Evolutionary conservation across 176 grass and related monocot species (phyloP).

Genomic region (Chloris gayana): DNA sequence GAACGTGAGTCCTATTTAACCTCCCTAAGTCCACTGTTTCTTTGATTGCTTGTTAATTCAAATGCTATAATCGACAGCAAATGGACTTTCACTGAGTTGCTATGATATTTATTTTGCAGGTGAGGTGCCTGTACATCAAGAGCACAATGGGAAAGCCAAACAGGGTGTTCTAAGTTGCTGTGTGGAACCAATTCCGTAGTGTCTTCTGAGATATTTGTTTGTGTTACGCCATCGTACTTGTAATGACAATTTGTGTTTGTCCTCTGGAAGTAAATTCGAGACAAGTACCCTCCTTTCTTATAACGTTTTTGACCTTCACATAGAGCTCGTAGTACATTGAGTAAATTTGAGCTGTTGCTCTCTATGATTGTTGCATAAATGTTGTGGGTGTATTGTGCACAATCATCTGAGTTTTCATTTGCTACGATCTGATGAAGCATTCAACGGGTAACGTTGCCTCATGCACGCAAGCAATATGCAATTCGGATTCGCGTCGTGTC

Average conservation of each 20-base stretch:
- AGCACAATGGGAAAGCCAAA: conserved; percentile 81
- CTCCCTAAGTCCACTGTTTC: not conserved
- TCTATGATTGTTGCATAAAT: not conserved
- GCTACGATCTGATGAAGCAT: not conserved
- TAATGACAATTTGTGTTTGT: not conserved
- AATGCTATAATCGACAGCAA: no score
- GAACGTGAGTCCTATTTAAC: conserved; percentile 41
- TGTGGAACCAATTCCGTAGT: not conserved
- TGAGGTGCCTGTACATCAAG: conserved; percentile 92
- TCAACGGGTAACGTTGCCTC: not conserved
- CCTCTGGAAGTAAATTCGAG: no score
- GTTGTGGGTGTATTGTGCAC: not conserved
- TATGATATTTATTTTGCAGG: conserved; percentile 42
- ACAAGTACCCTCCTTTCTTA: not conserved
- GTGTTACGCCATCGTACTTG: not conserved
- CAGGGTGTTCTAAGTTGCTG: conserved; percentile 53
- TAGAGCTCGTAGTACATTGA: no score
- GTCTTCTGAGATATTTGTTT: no score
- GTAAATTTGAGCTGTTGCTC: not conserved
- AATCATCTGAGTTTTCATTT: not conserved
- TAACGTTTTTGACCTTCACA: not conserved
- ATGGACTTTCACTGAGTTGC: not conserved
- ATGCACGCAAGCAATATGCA: no score
- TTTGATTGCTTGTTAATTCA: not conserved
- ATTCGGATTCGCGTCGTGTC: no score